Conservation (phyloP, 768 basidiomycete genomes). For the Tricholoma sp. region DNA sequence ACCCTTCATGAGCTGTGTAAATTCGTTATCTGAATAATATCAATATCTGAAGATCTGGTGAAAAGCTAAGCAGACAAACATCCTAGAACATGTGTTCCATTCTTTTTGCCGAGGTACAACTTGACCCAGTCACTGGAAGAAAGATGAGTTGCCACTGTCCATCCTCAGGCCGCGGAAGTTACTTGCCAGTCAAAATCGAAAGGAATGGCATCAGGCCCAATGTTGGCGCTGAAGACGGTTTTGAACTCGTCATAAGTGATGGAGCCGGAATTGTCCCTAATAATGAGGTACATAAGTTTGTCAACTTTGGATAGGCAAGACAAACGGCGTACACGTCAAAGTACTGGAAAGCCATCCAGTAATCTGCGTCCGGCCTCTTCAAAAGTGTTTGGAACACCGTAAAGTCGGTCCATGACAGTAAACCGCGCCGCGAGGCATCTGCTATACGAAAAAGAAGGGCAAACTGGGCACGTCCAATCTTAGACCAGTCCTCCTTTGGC, state of each 20-base stretch:
- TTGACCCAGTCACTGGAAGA: slow-evolving; percentile 84
- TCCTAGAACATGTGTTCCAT: slow-evolving; percentile 86
- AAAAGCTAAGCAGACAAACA: slow-evolving; percentile 48
- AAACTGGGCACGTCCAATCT: slow-evolving; percentile 86
- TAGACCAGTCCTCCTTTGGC: slow-evolving; percentile 76
- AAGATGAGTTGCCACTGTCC: neutral
- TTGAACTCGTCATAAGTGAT: slow-evolving; percentile 97
- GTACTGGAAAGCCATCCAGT: slow-evolving; percentile 94
- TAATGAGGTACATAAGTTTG: slow-evolving; percentile 10
- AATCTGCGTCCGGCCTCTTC: slow-evolving; percentile 94
- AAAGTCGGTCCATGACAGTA: slow-evolving; percentile 94
- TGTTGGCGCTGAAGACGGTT: slow-evolving; percentile 78
- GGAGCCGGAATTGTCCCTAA: slow-evolving; percentile 83
- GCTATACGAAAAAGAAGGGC: slow-evolving; percentile 87
- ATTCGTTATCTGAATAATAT: slow-evolving; percentile 71
- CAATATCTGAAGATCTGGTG: neutral
- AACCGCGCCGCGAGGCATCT: slow-evolving; percentile 67
- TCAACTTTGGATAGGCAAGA: slow-evolving; percentile 1
- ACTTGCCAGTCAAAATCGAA: slow-evolving; percentile 90
- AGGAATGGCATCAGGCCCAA: slow-evolving; percentile 76
- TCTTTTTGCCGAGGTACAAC: slow-evolving; percentile 90
- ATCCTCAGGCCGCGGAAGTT: neutral
- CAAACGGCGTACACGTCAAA: slow-evolving; percentile 75
- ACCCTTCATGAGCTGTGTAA: slow-evolving; percentile 98
- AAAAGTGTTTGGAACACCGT: slow-evolving; percentile 90